Percentiles rank a stretch among this genome's conserved stretches.
These are phyloP conservation scores for Euphorbia tirucalli DNA, from an alignment of 345 rosid species.

Conservation along the genomic window DNA sequence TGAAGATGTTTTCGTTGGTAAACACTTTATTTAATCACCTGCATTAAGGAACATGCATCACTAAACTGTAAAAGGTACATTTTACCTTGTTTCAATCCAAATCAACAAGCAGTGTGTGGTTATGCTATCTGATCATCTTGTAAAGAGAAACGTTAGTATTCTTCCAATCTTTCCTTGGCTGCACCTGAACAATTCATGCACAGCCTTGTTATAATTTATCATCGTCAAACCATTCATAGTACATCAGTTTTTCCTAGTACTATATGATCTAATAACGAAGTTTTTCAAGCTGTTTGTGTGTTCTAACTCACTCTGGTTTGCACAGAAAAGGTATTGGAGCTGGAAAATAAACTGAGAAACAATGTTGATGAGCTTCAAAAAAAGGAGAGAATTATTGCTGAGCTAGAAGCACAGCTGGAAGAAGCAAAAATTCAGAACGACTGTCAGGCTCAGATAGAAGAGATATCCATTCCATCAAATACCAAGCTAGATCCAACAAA, in stretches of 20 bases:
- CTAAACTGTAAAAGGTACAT: background rate
- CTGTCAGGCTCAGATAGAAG: slow-evolving; percentile 49
- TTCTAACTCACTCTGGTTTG: slow-evolving; percentile 9
- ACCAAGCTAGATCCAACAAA: background rate
- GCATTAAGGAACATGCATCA: slow-evolving; percentile 4
- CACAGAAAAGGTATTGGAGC: slow-evolving; percentile 55
- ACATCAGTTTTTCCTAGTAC: background rate
- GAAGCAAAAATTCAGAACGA: slow-evolving; percentile 42
- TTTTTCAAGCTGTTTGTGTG: background rate
- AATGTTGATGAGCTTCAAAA: slow-evolving; percentile 47
- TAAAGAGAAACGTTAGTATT: background rate
- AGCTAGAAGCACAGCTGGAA: slow-evolving; percentile 55
- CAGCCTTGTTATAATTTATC: background rate
- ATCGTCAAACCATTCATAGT: background rate
- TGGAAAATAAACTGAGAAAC: slow-evolving; percentile 49
- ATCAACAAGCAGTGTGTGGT: background rate
- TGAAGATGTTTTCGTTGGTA: slow-evolving; percentile 59
- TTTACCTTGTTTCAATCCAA: background rate
- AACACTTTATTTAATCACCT: slow-evolving; percentile 18
- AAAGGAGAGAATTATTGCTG: slow-evolving; percentile 51
- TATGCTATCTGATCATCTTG: background rate
- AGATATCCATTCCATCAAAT: slow-evolving; percentile 53
- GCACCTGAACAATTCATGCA: background rate
- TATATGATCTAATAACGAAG: background rate
- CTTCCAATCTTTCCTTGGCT: background rate